Evolutionary conservation across 768 basidiomycete genomes (phyloP).

Genomic region (Agaricus blazei): DNA sequence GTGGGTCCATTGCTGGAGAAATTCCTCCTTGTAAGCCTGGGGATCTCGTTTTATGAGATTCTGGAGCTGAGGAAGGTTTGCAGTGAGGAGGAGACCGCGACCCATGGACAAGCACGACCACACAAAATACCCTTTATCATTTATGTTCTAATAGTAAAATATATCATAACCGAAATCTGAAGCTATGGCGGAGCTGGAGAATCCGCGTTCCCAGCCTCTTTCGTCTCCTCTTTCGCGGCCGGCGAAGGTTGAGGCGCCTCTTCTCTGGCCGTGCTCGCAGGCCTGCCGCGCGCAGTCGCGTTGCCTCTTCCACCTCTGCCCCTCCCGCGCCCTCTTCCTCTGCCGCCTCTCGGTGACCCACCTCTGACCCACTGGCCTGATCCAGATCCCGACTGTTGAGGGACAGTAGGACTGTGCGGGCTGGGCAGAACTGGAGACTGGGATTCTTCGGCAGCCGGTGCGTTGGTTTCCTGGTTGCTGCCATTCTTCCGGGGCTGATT

Average conservation of each 20-base stretch:
- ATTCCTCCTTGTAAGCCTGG: constrained; percentile 87
- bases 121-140: background rate
- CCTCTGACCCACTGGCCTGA: constrained; percentile 8
- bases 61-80: constrained; percentile 92
- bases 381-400: background rate
- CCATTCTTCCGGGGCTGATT: constrained; percentile 1
- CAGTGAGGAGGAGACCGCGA: constrained; percentile 74
- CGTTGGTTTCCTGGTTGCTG: background rate
- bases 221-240: background rate
- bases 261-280: background rate
- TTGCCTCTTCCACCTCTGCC: constrained; percentile 2
- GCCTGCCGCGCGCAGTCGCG: background rate
- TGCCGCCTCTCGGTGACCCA: constrained; percentile 8
- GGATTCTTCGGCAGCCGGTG: background rate
- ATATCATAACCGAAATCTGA: background rate
- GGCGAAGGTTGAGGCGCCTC: background rate
- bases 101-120: constrained; percentile 25
- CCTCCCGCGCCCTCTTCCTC: constrained; percentile 19
- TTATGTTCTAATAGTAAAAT: background rate
- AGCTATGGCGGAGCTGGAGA: constrained; percentile 4
- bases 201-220: background rate
- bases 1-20: constrained; percentile 94
- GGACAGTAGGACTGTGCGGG: background rate
- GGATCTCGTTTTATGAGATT: constrained; percentile 97
- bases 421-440: background rate